A percentile compares a stretch with the other conserved stretches of the same genome.
Evolutionary conservation across 164 flowering plant species (phyloP).

Genomic region (Piper longum): DNA sequence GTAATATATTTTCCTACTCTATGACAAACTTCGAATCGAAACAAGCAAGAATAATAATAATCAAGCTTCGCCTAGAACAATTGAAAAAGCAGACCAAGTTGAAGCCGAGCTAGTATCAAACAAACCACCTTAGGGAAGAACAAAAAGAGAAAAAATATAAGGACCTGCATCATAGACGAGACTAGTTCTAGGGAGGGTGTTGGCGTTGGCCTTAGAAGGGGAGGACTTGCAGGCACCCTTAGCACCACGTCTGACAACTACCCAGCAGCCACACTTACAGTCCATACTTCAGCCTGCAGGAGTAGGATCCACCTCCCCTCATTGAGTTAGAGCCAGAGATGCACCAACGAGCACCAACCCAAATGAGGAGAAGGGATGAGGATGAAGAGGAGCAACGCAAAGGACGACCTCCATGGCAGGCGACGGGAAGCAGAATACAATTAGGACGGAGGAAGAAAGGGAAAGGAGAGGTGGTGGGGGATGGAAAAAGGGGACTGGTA

Average conservation of each 20-base stretch:
- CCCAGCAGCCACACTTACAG: slow-evolving; percentile 66
- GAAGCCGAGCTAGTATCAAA: slow-evolving; percentile 3
- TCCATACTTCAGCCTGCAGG: slow-evolving; percentile 17
- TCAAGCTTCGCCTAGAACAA: too few relatives aligned
- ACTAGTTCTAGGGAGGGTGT: slow-evolving; percentile 61
- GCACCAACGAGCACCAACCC: neutral
- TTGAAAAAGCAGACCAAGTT: neutral
- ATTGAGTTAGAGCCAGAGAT: slow-evolving; percentile 9
- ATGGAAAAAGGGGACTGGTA: neutral
- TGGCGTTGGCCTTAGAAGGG: slow-evolving; percentile 39
- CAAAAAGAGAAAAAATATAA: neutral
- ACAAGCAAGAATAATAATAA: too few relatives aligned
- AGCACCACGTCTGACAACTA: slow-evolving; percentile 39
- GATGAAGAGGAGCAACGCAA: slow-evolving; percentile 11
- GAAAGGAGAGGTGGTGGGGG: neutral
- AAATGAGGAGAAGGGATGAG: slow-evolving; percentile 3
- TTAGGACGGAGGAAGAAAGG: slow-evolving; percentile 11
- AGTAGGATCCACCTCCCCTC: slow-evolving; percentile 5
- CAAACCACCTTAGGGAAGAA: neutral
- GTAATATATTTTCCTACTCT: too few relatives aligned
- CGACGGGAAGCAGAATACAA: slow-evolving; percentile 2
- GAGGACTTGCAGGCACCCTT: slow-evolving; percentile 41
- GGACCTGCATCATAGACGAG: slow-evolving; percentile 82
- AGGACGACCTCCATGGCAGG: slow-evolving; percentile 1
- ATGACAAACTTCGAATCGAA: too few relatives aligned